Evolutionary conservation across 495 filamentous ascomycete genomes (phyloP), one percentile per base, ranked within the genome.

Genomic region (Penicillium arizonense): DNA sequence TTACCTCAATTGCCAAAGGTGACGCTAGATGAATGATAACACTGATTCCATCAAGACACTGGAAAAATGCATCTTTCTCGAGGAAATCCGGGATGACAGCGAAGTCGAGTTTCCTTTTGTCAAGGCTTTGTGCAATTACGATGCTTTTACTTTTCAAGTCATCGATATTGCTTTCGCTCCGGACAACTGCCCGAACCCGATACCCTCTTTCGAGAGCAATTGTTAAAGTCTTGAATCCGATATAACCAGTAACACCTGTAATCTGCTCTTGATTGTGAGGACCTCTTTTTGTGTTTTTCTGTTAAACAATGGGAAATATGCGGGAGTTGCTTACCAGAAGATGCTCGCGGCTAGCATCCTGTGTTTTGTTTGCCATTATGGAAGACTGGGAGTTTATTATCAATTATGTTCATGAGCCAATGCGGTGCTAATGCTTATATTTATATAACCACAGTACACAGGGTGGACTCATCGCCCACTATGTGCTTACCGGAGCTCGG

Each of bases 11-110:
- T 5, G 62, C 46, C 23, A 62, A 33, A 11, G 71, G 71, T 0
- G 64, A 69, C 3, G 71, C 70, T 30, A 71, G 56, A 56, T 73
- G 71, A 20, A 75, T 48, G 26, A 73, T 52, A 16, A 52, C 53
- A 8, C 47, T 57, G 12, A 68, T 57, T 12, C 56, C 70, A 13
- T 62, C 42, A 32, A 69, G 44, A 21, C 34, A 39, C 20, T 62
- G 33, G 35, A 66, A 50, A 41, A 62, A 62, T 13, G 67, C 64
- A 45, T 63, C 61, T 1, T 53, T 18, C 8, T 43, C 35, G 5
- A 62, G 30, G 14, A 75, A 46, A 48, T 75, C 62, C 3, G 61
- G 61, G 16, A 71, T 50, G 2, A 45, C 14, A 7, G 39, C 26
- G 24, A 55, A 23, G 3, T 45, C 40, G 5, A 55, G 53, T 40